These are phyloP conservation scores for Eutrema japonicum DNA, from an alignment of 345 rosid genomes.

Conservation along the genomic window DNA sequence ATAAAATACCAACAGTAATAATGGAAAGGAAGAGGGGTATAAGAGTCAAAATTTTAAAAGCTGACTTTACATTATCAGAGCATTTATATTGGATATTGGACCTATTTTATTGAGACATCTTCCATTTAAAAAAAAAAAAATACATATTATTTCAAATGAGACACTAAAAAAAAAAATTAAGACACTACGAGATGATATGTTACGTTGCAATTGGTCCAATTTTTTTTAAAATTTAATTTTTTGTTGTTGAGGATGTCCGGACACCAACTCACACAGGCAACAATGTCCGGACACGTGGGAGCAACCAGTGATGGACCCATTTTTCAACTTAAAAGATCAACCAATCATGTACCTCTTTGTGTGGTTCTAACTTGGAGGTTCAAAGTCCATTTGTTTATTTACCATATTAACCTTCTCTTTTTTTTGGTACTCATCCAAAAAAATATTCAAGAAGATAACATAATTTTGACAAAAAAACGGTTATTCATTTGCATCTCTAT, in stretches of 20 bases:
- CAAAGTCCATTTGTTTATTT: conserved; percentile 11
- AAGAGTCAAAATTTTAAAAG: conserved; percentile 16
- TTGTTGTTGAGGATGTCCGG: too few species aligned
- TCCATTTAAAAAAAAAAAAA: too few species aligned
- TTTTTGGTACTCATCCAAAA: background rate
- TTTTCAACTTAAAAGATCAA: conserved; percentile 25
- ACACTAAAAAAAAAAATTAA: too few species aligned
- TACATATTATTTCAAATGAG: too few species aligned
- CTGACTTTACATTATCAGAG: conserved; percentile 12
- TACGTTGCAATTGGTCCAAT: too few species aligned
- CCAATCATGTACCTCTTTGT: conserved; percentile 39
- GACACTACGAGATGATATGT: too few species aligned
- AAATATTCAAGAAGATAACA: background rate
- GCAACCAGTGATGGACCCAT: conserved; percentile 35
- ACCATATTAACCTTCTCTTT: conserved; percentile 18
- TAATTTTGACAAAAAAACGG: background rate
- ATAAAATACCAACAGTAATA: conserved; percentile 24
- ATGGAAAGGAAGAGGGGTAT: conserved; percentile 5
- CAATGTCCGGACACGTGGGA: conserved; percentile 42
- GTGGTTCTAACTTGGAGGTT: conserved; percentile 36
- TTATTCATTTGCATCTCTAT: background rate
- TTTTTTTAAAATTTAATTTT: too few species aligned
- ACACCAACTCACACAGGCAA: conserved; percentile 34
- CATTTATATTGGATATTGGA: too few species aligned
- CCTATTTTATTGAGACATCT: too few species aligned